Evolutionary conservation across 768 basidiomycete genomes (phyloP).

Genomic region (Agaricus bisporus): DNA sequence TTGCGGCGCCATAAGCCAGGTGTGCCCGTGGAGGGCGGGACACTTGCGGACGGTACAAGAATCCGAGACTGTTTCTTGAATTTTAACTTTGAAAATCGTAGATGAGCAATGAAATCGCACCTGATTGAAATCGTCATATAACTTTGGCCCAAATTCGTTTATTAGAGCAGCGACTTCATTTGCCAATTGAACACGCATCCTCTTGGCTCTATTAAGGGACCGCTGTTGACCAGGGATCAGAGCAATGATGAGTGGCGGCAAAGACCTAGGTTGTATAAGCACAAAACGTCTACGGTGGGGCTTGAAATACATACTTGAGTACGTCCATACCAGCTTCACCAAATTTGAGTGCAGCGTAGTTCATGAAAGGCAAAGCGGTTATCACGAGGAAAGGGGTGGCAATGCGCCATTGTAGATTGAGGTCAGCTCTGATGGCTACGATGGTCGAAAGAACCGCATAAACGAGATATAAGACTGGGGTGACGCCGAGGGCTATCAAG

Average conservation of each 20-base stretch:
- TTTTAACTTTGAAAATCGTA: slow-evolving; percentile 7
- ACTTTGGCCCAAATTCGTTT: slow-evolving; percentile 81
- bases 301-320: slow-evolving; percentile 60
- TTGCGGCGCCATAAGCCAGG: slow-evolving; percentile 77
- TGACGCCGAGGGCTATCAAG: slow-evolving; percentile 85
- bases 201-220: slow-evolving; percentile 69
- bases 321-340: slow-evolving; percentile 98
- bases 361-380: slow-evolving; percentile 76
- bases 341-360: slow-evolving; percentile 91
- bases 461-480: slow-evolving; percentile 77
- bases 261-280: slow-evolving; percentile 48
- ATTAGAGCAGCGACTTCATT: slow-evolving; percentile 81
- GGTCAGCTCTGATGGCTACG: slow-evolving; percentile 61
- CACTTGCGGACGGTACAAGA: slow-evolving; percentile 75
- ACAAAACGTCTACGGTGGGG: background rate
- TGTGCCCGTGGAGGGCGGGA: slow-evolving; percentile 71
- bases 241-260: slow-evolving; percentile 84
- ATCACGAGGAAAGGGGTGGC: slow-evolving; percentile 77
- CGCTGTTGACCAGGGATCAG: slow-evolving; percentile 85
- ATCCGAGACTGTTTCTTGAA: slow-evolving; percentile 57
- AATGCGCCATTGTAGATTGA: slow-evolving; percentile 56
- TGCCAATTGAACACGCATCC: slow-evolving; percentile 65
- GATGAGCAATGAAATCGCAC: slow-evolving; percentile 30
- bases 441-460: slow-evolving; percentile 79
- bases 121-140: slow-evolving; percentile 85